A percentile compares a stretch with the other conserved stretches of the same genome.
These are phyloP conservation scores for Exophiala viscosa DNA, from an alignment of 2,329 filamentous ascomycete genomes.

Conservation along the genomic window DNA sequence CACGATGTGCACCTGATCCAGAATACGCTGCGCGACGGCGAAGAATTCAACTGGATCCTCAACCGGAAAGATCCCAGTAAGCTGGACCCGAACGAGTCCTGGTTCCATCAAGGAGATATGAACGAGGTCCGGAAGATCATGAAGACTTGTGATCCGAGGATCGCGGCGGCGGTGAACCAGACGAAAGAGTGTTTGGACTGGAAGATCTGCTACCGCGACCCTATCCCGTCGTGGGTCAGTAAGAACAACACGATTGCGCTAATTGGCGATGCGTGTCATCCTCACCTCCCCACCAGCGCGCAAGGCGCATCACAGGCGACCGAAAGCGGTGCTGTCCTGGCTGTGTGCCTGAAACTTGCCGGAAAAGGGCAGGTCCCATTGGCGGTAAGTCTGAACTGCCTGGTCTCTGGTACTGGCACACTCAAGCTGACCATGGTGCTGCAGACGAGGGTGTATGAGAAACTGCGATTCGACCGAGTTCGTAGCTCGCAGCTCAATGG, in stretches of 20 bases:
- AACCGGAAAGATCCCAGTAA: slow-evolving; percentile 48
- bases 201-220: slow-evolving; percentile 33
- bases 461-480: slow-evolving; percentile 36
- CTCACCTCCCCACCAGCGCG: slow-evolving; percentile 42
- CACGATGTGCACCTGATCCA: slow-evolving; percentile 50
- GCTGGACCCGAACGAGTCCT: slow-evolving; percentile 55
- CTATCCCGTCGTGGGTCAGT: slow-evolving; percentile 28
- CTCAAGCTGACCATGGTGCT: too few species aligned
- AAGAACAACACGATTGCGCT: slow-evolving; percentile 30
- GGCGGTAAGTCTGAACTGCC: slow-evolving; percentile 12
- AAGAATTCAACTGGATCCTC: slow-evolving; percentile 47
- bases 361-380: slow-evolving; percentile 18
- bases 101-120: slow-evolving; percentile 52
- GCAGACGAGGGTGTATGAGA: slow-evolving; percentile 39
- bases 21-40: slow-evolving; percentile 51
- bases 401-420: background rate
- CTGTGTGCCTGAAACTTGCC: slow-evolving; percentile 20
- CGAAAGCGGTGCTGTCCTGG: slow-evolving; percentile 42
- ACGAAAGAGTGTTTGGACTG: slow-evolving; percentile 34
- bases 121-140: slow-evolving; percentile 51
- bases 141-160: slow-evolving; percentile 52
- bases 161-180: slow-evolving; percentile 44
- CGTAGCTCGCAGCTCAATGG: slow-evolving; percentile 48
- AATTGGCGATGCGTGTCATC: slow-evolving; percentile 39
- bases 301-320: slow-evolving; percentile 43